These are phyloP conservation scores for Herpetomonas tarakana DNA, from an alignment of 208 protist genomes.

Conservation along the genomic window DNA sequence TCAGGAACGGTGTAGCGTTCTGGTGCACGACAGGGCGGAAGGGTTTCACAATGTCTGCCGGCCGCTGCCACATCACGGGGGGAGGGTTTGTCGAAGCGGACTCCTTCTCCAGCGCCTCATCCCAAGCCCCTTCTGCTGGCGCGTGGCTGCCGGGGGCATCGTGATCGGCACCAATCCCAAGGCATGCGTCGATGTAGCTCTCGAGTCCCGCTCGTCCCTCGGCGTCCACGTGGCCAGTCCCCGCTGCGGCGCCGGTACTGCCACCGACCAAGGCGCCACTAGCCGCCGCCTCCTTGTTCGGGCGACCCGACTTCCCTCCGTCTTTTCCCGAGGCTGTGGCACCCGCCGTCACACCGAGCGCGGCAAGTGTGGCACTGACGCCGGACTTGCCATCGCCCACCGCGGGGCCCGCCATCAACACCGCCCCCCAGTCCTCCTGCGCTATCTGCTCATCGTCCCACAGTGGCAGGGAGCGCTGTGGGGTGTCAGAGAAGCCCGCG, in stretches of 20 bases:
- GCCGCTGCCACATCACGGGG: slow-evolving; percentile 63
- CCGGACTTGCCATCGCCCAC: background rate
- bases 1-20: slow-evolving; percentile 74
- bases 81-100: background rate
- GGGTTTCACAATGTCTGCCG: slow-evolving; percentile 63
- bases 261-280: background rate
- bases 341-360: background rate
- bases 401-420: slow-evolving; percentile 10
- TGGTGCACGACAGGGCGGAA: slow-evolving; percentile 91
- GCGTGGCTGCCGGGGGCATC: background rate
- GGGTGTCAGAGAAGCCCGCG: slow-evolving; percentile 12
- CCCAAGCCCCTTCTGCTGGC: background rate
- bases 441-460: slow-evolving; percentile 78
- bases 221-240: slow-evolving; percentile 8
- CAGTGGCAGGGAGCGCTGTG: slow-evolving; percentile 31
- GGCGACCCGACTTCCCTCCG: background rate
- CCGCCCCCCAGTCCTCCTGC: slow-evolving; percentile 76
- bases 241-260: background rate
- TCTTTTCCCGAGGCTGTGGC: slow-evolving; percentile 1
- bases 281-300: slow-evolving; percentile 1
- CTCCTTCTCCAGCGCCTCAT: background rate
- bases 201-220: slow-evolving; percentile 18
- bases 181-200: slow-evolving; percentile 9
- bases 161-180: too few species aligned
- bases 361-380: background rate